Percentiles rank a stretch among this genome's conserved stretches.
phyloP scores from a whole-genome alignment of 768 basidiomycete genomes.

The Amanita subjunquillea region DNA sequence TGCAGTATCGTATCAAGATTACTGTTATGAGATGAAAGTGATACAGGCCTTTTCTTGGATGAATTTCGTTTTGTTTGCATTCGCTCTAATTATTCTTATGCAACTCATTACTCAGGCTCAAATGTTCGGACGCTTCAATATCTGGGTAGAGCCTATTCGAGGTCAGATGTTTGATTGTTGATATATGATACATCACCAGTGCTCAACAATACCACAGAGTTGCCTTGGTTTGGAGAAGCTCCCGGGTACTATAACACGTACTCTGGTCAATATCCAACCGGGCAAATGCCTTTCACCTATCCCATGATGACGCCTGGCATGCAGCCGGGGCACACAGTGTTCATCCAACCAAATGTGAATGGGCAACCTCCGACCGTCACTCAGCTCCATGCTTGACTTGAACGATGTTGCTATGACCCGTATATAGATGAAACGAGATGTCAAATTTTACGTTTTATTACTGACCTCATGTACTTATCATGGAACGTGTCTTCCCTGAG shows the following conservation, averaged over 20 bases:
- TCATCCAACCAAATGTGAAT: slow-evolving; percentile 58
- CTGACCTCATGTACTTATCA: slow-evolving; percentile 9
- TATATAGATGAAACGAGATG: not conserved
- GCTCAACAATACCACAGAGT: slow-evolving; percentile 25
- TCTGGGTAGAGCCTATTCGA: slow-evolving; percentile 51
- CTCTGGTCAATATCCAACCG: slow-evolving; percentile 20
- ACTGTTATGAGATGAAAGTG: slow-evolving; percentile 75
- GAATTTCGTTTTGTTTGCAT: slow-evolving; percentile 36
- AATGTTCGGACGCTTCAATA: slow-evolving; percentile 38
- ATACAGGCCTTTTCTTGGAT: slow-evolving; percentile 75
- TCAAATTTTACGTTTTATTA: not conserved
- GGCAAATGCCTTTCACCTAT: slow-evolving; percentile 19
- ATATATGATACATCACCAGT: no score
- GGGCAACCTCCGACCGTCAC: slow-evolving; percentile 53
- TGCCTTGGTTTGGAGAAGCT: slow-evolving; percentile 70
- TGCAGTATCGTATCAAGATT: slow-evolving; percentile 44
- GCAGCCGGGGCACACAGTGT: slow-evolving; percentile 47
- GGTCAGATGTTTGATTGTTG: slow-evolving; percentile 16
- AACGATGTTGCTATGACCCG: not conserved
- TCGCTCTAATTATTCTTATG: slow-evolving; percentile 47
- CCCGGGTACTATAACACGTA: slow-evolving; percentile 49
- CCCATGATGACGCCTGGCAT: slow-evolving; percentile 10
- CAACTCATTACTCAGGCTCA: slow-evolving; percentile 46
- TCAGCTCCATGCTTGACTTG: slow-evolving; percentile 25
- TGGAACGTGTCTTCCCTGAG: slow-evolving; percentile 5